phyloP scores from a whole-genome alignment of 169 alveolate species.

The Cryptosporidium andersoni region DNA sequence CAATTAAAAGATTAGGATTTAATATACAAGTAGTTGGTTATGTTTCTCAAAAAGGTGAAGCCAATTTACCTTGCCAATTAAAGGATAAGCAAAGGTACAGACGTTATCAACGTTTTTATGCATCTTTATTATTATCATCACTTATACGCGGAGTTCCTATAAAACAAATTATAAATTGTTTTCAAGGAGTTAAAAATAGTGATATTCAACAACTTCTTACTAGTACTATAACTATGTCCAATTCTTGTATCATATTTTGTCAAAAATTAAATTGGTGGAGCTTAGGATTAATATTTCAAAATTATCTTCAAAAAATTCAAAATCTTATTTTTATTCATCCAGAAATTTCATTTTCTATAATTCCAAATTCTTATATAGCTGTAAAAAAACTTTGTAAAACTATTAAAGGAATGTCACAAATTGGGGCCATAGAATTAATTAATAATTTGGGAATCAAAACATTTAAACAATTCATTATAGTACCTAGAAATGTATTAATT shows the following conservation, averaged over 20 bases:
- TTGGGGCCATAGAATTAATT: slow-evolving; percentile 20
- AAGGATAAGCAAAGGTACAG: background rate
- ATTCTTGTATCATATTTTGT: slow-evolving; percentile 42
- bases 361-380: background rate
- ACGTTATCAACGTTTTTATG: slow-evolving; percentile 54
- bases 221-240: slow-evolving; percentile 11
- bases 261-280: slow-evolving; percentile 37
- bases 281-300: slow-evolving; percentile 29
- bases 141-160: slow-evolving; percentile 4
- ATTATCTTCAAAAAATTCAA: slow-evolving; percentile 7
- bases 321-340: slow-evolving; percentile 16
- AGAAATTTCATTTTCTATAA: slow-evolving; percentile 3
- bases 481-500: slow-evolving; percentile 12
- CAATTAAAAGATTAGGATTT: slow-evolving; percentile 44
- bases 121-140: slow-evolving; percentile 9
- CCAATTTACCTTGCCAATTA: slow-evolving; percentile 16
- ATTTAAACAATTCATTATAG: slow-evolving; percentile 18
- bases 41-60: slow-evolving; percentile 29
- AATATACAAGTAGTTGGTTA: slow-evolving; percentile 26
- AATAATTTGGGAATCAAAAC: slow-evolving; percentile 24
- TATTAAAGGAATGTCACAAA: slow-evolving; percentile 9
- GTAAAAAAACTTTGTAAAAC: slow-evolving; percentile 19
- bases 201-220: slow-evolving; percentile 49
- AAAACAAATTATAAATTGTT: slow-evolving; percentile 15
- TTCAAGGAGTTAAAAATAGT: background rate